These are phyloP conservation scores for Vaccinium darrowii DNA, from an alignment of 148 eudicot species.

Conservation along the genomic window DNA sequence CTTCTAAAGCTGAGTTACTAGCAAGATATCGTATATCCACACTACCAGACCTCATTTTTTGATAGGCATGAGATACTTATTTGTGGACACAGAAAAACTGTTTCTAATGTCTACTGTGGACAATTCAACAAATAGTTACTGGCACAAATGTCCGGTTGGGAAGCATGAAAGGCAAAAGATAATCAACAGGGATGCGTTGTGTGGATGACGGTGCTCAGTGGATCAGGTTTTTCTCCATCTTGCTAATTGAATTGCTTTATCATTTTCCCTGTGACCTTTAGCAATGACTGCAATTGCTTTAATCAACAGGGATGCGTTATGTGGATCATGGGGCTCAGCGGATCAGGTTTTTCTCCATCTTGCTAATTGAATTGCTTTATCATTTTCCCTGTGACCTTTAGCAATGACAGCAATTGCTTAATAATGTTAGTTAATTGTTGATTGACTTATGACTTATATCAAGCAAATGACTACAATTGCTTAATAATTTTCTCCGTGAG, in stretches of 20 bases:
- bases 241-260: background rate
- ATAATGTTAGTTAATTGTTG: background rate
- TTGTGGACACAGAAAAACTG: constrained; percentile 18
- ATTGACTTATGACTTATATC: background rate
- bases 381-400: too few species aligned
- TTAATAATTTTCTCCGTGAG: too few species aligned
- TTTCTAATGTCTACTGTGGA: constrained; percentile 66
- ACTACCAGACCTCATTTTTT: too few species aligned
- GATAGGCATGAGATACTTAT: background rate
- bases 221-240: constrained; percentile 60
- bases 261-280: background rate
- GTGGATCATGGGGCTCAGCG: too few species aligned
- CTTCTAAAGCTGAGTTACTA: too few species aligned
- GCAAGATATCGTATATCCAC: too few species aligned
- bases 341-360: too few species aligned
- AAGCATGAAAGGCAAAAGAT: constrained; percentile 70
- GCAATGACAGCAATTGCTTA: too few species aligned
- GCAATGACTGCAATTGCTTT: too few species aligned
- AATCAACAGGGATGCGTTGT: constrained; percentile 87
- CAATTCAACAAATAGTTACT: constrained; percentile 74
- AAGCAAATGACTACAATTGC: too few species aligned
- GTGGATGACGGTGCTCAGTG: constrained; percentile 94
- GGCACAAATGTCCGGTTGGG: constrained; percentile 84
- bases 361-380: too few species aligned
- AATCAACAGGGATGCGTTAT: too few species aligned